These are phyloP conservation scores for Diutina siamensis DNA, from an alignment of 1,139 yeast species.

Conservation along the genomic window DNA sequence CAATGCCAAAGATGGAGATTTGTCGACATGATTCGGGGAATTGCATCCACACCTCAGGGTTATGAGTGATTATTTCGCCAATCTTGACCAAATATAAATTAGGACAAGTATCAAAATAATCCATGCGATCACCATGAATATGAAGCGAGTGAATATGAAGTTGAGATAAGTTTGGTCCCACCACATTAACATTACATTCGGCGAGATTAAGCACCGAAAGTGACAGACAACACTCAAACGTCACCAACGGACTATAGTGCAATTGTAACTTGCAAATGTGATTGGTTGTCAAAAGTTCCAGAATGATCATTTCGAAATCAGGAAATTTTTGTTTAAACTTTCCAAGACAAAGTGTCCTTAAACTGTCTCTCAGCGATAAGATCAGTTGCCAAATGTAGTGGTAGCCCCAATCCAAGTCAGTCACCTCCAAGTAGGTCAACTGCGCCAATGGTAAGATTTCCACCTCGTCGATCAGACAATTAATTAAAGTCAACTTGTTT, in stretches of 20 bases:
- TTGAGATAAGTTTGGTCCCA: background rate
- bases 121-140: background rate
- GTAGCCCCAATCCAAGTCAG: background rate
- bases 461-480: background rate
- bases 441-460: background rate
- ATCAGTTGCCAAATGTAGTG: conserved; percentile 4
- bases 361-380: background rate
- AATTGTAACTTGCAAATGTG: background rate
- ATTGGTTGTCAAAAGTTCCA: background rate
- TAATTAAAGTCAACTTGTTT: background rate
- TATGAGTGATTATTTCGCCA: background rate
- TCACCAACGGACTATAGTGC: background rate
- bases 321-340: background rate
- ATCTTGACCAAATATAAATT: background rate
- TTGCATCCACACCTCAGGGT: background rate
- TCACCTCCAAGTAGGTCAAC: background rate
- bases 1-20: background rate
- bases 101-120: background rate
- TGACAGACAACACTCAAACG: background rate
- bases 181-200: background rate
- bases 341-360: background rate
- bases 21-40: background rate
- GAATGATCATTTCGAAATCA: background rate
- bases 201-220: background rate
- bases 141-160: background rate